Evolutionary conservation across 2,329 filamentous ascomycete genomes (phyloP).

Genomic region (Beauveria australis): DNA sequence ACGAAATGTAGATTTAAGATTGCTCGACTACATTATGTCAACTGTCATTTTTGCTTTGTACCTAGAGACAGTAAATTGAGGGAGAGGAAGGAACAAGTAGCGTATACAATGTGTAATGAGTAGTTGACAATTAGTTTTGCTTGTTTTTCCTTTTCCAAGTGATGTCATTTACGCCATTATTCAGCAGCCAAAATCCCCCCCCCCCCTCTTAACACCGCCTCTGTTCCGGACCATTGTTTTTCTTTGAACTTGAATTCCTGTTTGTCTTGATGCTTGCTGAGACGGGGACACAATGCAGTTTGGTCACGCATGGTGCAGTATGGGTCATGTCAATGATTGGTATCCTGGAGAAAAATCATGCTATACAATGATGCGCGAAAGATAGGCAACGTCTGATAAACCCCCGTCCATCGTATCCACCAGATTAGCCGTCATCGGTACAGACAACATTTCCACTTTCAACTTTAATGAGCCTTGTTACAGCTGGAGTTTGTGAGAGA

Average conservation of each 20-base stretch:
- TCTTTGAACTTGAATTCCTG: background rate
- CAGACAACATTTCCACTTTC: background rate
- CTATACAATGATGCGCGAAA: slow-evolving; percentile 6
- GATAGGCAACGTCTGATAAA: background rate
- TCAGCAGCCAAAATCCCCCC: background rate
- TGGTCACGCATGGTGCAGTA: background rate
- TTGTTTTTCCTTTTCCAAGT: background rate
- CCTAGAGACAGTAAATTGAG: background rate
- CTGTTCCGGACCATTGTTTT: background rate
- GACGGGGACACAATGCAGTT: no score
- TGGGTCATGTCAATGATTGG: slow-evolving; percentile 1
- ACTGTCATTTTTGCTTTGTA: slow-evolving; percentile 6
- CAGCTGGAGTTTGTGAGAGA: background rate
- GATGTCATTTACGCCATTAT: background rate
- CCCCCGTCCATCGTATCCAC: background rate
- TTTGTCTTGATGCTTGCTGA: background rate
- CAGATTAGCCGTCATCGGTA: background rate
- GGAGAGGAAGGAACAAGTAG: background rate
- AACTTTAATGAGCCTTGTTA: background rate
- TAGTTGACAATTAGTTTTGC: background rate
- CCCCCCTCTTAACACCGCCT: background rate
- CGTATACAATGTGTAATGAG: background rate
- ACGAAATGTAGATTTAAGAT: slow-evolving; percentile 10
- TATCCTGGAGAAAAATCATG: slow-evolving; percentile 10
- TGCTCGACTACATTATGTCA: background rate